phyloP scores from a whole-genome alignment of 495 filamentous ascomycete genomes.

The Tuber borchii region DNA sequence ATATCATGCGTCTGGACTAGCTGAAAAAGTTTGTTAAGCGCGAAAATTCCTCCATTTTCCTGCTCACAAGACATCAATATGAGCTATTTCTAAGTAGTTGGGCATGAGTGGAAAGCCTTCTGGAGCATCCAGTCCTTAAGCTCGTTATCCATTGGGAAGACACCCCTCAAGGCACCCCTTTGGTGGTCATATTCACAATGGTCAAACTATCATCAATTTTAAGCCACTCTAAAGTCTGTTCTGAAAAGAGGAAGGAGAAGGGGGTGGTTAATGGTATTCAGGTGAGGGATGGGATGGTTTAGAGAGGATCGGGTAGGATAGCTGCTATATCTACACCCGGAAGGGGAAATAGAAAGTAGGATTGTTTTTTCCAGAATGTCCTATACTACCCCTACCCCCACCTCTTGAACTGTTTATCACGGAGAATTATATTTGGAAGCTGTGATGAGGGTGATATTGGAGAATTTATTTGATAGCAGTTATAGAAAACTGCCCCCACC shows the following conservation, averaged over 20 bases:
- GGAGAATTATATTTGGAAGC: too few relatives aligned
- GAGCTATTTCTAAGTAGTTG: constrained; percentile 42
- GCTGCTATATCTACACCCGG: too few relatives aligned
- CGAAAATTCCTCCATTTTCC: constrained; percentile 61
- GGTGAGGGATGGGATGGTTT: too few relatives aligned
- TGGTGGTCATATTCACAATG: constrained; percentile 92
- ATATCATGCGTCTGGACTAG: constrained; percentile 73
- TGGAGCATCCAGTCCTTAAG: constrained; percentile 66
- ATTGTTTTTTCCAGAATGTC: too few relatives aligned
- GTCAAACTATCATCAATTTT: constrained; percentile 71
- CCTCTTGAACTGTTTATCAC: too few relatives aligned
- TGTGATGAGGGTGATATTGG: too few relatives aligned
- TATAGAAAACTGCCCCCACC: too few relatives aligned
- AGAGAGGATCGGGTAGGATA: too few relatives aligned
- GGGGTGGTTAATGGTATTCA: too few relatives aligned
- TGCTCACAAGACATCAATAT: constrained; percentile 57
- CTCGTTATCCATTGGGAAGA: constrained; percentile 76
- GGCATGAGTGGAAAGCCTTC: constrained; percentile 61
- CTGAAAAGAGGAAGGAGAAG: constrained; percentile 65
- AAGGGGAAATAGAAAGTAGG: too few relatives aligned
- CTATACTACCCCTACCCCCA: too few relatives aligned
- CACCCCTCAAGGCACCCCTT: constrained; percentile 76
- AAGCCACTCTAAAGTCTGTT: constrained; percentile 68
- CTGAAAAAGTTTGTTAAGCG: constrained; percentile 54
- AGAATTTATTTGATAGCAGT: too few relatives aligned